Evolutionary conservation across 2,329 filamentous ascomycete genomes (phyloP).

Genomic region (Penicillium sp.): DNA sequence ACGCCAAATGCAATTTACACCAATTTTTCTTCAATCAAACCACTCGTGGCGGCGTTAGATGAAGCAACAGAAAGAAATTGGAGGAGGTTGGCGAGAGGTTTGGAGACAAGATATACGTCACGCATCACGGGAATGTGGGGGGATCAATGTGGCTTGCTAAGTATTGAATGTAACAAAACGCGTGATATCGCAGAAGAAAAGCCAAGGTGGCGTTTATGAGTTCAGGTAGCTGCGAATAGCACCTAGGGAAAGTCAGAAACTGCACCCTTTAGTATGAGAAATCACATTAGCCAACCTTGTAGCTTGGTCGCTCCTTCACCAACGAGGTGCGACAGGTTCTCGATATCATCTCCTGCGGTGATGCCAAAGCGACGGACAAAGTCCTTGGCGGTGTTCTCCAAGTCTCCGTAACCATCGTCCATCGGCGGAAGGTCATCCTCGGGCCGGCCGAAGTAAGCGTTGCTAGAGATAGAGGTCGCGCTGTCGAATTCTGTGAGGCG

Average conservation of each 20-base stretch:
- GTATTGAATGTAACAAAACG: slow-evolving; percentile 16
- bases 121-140: slow-evolving; percentile 15
- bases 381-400: slow-evolving; percentile 93
- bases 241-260: slow-evolving; percentile 30
- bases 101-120: slow-evolving; percentile 17
- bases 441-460: slow-evolving; percentile 93
- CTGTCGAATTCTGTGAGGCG: slow-evolving; percentile 92
- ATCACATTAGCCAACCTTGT: slow-evolving; percentile 59
- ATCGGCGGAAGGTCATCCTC: slow-evolving; percentile 70
- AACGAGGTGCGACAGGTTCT: slow-evolving; percentile 79
- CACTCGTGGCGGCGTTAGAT: slow-evolving; percentile 4
- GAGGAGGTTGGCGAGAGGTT: not conserved
- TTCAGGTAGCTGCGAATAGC: slow-evolving; percentile 53
- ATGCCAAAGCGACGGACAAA: slow-evolving; percentile 94
- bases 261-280: not conserved
- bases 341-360: slow-evolving; percentile 91
- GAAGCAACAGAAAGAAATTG: slow-evolving; percentile 1
- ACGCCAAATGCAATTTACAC: slow-evolving; percentile 11
- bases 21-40: slow-evolving; percentile 9
- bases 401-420: slow-evolving; percentile 80
- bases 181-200: slow-evolving; percentile 5
- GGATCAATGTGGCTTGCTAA: slow-evolving; percentile 24
- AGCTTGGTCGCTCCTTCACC: slow-evolving; percentile 83
- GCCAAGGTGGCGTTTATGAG: slow-evolving; percentile 35
- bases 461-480: slow-evolving; percentile 87